Conservation (phyloP, 2,329 filamentous ascomycete genomes). For the Eutypa lata region DNA sequence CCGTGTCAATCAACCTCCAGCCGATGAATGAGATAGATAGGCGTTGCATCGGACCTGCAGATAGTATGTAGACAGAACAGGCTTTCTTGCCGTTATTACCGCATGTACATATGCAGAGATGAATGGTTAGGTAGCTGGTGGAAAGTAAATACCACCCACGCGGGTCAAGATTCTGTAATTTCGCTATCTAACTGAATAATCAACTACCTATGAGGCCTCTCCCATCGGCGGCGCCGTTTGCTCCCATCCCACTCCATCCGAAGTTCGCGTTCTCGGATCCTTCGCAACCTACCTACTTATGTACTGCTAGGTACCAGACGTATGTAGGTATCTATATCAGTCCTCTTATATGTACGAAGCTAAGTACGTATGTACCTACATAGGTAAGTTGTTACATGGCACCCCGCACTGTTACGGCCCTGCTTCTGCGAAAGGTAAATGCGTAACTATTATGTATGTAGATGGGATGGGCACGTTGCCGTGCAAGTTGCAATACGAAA, state of each 20-base stretch:
- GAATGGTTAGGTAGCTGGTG: neutral
- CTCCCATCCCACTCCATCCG: neutral
- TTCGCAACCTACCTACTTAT: neutral
- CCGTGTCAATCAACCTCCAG: neutral
- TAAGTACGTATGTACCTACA: no score
- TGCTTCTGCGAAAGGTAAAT: no score
- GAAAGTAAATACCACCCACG: no score
- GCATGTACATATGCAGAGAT: neutral
- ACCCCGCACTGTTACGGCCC: no score
- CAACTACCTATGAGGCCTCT: neutral
- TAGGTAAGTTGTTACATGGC: no score
- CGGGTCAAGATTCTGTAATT: no score
- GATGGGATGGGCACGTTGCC: neutral
- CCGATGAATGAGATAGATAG: conserved; percentile 1
- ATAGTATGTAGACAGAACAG: neutral
- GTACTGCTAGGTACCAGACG: no score
- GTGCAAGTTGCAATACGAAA: neutral
- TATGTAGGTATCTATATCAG: no score
- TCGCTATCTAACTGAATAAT: no score
- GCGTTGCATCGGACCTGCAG: conserved; percentile 1
- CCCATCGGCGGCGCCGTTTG: neutral
- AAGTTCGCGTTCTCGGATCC: neutral
- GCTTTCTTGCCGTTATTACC: neutral
- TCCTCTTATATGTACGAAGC: no score
- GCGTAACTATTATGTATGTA: no score